A percentile compares a stretch with the other conserved stretches of the same genome.
Evolutionary conservation across 179 eudicot species (phyloP).

Genomic region (Spergularia azorica): DNA sequence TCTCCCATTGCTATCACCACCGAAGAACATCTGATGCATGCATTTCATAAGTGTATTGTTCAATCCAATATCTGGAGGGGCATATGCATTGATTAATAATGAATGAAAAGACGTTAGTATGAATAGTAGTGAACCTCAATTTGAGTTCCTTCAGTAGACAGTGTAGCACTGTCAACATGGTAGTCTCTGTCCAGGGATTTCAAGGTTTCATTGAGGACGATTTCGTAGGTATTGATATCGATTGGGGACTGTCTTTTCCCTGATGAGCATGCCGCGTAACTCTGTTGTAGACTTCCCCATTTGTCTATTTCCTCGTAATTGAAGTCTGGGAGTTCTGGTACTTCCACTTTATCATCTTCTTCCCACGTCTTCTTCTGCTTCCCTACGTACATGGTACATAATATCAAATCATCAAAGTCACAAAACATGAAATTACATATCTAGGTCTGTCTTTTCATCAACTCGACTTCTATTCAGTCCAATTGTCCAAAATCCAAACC

Average conservation of each 20-base stretch:
- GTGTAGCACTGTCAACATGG: constrained; percentile 18
- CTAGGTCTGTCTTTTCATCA: too few relatives aligned
- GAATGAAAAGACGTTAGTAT: neutral
- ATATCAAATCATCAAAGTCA: neutral
- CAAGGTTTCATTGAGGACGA: constrained; percentile 15
- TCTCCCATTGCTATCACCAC: constrained; percentile 29
- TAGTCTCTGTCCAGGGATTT: constrained; percentile 29
- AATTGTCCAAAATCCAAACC: neutral
- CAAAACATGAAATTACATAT: neutral
- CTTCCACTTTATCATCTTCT: constrained; percentile 4
- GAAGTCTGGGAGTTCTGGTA: neutral
- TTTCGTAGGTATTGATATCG: constrained; percentile 24
- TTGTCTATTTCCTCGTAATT: neutral
- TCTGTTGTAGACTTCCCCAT: constrained; percentile 17
- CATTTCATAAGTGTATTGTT: neutral
- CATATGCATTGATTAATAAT: neutral
- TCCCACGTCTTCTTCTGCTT: neutral
- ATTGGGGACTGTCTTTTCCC: constrained; percentile 38
- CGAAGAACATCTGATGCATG: constrained; percentile 36
- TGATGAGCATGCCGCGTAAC: constrained; percentile 21
- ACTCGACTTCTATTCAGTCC: too few relatives aligned
- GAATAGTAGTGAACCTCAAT: constrained; percentile 18
- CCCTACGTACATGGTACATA: neutral
- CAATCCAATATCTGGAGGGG: too few relatives aligned
- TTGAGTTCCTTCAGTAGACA: constrained; percentile 26